Conservation (phyloP, 257 asterid genomes). For the Solanum pinnatisectum region DNA sequence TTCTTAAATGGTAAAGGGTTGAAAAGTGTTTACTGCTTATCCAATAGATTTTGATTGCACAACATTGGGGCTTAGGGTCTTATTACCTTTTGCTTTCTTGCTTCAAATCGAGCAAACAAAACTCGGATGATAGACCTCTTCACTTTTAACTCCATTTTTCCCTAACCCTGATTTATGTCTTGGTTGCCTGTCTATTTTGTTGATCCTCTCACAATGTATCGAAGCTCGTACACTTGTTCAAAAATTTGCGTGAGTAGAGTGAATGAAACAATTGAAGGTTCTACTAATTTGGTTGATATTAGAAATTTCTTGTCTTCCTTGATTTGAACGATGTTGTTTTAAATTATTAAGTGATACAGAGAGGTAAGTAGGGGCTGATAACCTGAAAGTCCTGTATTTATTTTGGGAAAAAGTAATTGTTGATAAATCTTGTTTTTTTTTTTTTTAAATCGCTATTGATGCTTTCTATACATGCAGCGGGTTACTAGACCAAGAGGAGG, state of each 20-base stretch:
- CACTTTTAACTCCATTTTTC: neutral
- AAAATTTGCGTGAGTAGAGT: neutral
- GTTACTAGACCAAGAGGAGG: conserved; percentile 97
- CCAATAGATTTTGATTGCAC: neutral
- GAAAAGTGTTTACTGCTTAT: neutral
- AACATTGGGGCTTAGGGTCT: neutral
- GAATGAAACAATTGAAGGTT: neutral
- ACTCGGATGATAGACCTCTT: neutral
- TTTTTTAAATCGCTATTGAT: neutral
- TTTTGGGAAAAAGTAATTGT: neutral
- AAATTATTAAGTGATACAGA: neutral
- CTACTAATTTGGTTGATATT: neutral
- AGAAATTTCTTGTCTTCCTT: neutral
- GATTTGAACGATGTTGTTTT: neutral
- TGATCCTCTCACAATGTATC: neutral
- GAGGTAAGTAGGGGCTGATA: neutral
- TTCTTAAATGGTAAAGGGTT: neutral
- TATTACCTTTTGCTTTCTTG: neutral
- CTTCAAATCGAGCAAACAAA: neutral
- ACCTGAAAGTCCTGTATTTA: neutral
- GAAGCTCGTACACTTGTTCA: neutral
- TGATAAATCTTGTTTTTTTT: neutral
- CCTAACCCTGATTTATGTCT: neutral
- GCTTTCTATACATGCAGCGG: conserved; percentile 42
- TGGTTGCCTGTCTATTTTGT: neutral